Conservation (phyloP, 2,329 filamentous ascomycete species). For the Hypomyces perniciosus region DNA sequence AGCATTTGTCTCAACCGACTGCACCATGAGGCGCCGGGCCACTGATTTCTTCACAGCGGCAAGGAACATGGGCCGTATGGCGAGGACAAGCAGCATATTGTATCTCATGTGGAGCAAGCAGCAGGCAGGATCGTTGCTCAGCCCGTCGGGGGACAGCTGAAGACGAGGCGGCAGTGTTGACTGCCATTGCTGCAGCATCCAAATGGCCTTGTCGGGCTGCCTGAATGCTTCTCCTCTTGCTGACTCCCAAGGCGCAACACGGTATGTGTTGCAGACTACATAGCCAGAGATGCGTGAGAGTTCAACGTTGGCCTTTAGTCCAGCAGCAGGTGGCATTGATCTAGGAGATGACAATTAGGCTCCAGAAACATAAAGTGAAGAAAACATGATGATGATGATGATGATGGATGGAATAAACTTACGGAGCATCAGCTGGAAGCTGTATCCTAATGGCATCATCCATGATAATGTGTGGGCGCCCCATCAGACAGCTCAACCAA, state of each 20-base stretch:
- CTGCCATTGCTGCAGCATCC: slow-evolving; percentile 38
- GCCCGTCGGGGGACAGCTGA: slow-evolving; percentile 29
- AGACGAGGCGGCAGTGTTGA: slow-evolving; percentile 32
- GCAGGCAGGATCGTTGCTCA: slow-evolving; percentile 36
- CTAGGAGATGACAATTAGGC: slow-evolving; percentile 19
- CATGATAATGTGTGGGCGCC: slow-evolving; percentile 40
- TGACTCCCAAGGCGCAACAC: slow-evolving; percentile 28
- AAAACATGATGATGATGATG: background rate
- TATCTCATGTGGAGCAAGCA: slow-evolving; percentile 44
- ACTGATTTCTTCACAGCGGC: slow-evolving; percentile 41
- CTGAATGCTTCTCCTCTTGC: slow-evolving; percentile 20
- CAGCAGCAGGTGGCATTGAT: slow-evolving; percentile 37
- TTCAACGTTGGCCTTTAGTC: slow-evolving; percentile 40
- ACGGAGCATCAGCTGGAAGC: slow-evolving; percentile 36
- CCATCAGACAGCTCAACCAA: slow-evolving; percentile 44
- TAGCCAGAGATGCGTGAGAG: slow-evolving; percentile 43
- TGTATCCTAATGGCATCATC: slow-evolving; percentile 42
- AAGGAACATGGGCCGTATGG: slow-evolving; percentile 43
- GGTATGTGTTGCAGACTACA: slow-evolving; percentile 43
- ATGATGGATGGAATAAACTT: slow-evolving; percentile 18
- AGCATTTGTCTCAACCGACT: slow-evolving; percentile 17
- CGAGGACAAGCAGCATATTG: slow-evolving; percentile 45
- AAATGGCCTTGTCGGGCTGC: slow-evolving; percentile 35
- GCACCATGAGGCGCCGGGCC: slow-evolving; percentile 33
- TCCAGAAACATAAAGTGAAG: background rate